phyloP scores from a whole-genome alignment of 2,329 filamentous ascomycete genomes.

The Pyrenophora teres region DNA sequence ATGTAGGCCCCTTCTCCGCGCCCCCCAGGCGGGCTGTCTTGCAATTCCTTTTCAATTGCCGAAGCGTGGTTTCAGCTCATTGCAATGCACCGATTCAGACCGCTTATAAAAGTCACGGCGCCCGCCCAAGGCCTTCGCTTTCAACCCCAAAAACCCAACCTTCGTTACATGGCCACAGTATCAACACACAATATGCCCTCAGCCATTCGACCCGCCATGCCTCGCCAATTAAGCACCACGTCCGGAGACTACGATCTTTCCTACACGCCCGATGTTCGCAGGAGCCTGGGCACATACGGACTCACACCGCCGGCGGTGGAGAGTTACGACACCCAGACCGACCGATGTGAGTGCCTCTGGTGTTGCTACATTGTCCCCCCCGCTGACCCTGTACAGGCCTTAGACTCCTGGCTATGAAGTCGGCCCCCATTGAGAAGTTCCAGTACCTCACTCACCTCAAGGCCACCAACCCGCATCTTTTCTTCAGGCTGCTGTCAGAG shows the following conservation, averaged over 20 bases:
- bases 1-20: slow-evolving; percentile 20
- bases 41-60: slow-evolving; percentile 40
- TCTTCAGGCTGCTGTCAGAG: slow-evolving; percentile 79
- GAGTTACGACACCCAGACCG: slow-evolving; percentile 55
- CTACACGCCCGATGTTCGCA: slow-evolving; percentile 55
- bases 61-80: slow-evolving; percentile 32
- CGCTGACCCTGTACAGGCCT: slow-evolving; percentile 62
- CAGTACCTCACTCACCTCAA: slow-evolving; percentile 79
- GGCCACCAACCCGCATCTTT: slow-evolving; percentile 76
- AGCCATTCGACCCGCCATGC: slow-evolving; percentile 45
- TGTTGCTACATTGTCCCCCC: slow-evolving; percentile 33
- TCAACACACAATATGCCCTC: slow-evolving; percentile 41
- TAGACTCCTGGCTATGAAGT: slow-evolving; percentile 72
- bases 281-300: slow-evolving; percentile 58
- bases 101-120: slow-evolving; percentile 42
- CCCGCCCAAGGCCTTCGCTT: slow-evolving; percentile 27
- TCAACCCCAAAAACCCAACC: slow-evolving; percentile 21
- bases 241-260: slow-evolving; percentile 57
- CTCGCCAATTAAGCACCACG: slow-evolving; percentile 48
- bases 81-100: slow-evolving; percentile 44
- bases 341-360: slow-evolving; percentile 52
- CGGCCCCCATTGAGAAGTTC: slow-evolving; percentile 78
- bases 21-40: slow-evolving; percentile 27
- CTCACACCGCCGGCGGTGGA: slow-evolving; percentile 58
- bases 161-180: slow-evolving; percentile 43